Evolutionary conservation across 2,329 filamentous ascomycete species (phyloP).

Genomic region (Alternaria angustiovoidea): DNA sequence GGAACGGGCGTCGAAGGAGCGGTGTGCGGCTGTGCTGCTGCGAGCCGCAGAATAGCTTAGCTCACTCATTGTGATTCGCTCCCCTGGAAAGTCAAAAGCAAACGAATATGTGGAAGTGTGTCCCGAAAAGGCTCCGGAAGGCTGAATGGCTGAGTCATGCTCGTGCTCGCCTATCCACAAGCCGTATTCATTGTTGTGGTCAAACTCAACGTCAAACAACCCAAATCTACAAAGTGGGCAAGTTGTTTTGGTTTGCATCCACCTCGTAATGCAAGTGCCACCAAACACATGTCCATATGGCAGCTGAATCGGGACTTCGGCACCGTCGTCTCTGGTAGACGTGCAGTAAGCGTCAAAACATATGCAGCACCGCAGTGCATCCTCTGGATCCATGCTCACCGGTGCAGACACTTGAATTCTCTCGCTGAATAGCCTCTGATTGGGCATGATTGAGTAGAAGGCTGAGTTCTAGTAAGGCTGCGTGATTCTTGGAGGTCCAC

Average conservation of each 20-base stretch:
- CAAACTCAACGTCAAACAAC: constrained; percentile 1
- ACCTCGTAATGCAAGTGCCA: constrained; percentile 19
- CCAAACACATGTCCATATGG: constrained; percentile 28
- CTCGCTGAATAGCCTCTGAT: constrained; percentile 1
- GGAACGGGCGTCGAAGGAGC: constrained; percentile 3
- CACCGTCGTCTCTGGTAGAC: constrained; percentile 1
- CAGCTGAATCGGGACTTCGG: constrained; percentile 22
- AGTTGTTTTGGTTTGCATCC: constrained; percentile 17
- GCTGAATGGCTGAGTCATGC: constrained; percentile 5
- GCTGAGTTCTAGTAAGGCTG: constrained; percentile 1
- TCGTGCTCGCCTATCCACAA: neutral
- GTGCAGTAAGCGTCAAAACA: constrained; percentile 21
- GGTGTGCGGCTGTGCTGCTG: constrained; percentile 15
- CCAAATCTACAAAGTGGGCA: constrained; percentile 25
- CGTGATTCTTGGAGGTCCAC: neutral
- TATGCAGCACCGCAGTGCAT: constrained; percentile 19
- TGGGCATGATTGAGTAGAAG: constrained; percentile 6
- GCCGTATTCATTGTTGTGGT: neutral
- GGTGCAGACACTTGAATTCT: constrained; percentile 2
- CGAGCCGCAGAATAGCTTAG: neutral
- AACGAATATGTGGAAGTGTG: neutral
- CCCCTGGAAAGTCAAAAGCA: neutral
- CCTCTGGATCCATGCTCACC: constrained; percentile 10
- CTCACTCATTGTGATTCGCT: constrained; percentile 1
- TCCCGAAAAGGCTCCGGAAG: neutral